These are phyloP conservation scores for Sporisorium graminicola DNA, from an alignment of 1,284 basidiomycete species.

Conservation along the genomic window DNA sequence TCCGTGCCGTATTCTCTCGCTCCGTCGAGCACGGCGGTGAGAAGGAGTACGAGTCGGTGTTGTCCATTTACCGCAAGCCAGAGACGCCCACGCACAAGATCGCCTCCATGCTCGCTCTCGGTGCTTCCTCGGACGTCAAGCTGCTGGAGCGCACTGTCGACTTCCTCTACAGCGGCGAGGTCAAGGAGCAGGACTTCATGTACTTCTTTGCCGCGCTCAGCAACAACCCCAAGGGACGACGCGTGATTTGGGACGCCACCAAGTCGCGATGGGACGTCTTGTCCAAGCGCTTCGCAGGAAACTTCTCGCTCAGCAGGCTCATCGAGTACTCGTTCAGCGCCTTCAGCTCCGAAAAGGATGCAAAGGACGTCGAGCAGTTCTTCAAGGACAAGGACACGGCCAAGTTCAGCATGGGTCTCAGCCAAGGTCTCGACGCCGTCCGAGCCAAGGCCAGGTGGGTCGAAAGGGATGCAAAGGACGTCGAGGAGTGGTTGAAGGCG, in stretches of 20 bases:
- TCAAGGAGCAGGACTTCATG: slow-evolving; percentile 70
- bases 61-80: slow-evolving; percentile 77
- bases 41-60: slow-evolving; percentile 76
- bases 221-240: slow-evolving; percentile 63
- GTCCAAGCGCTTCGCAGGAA: slow-evolving; percentile 76
- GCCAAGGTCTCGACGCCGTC: slow-evolving; percentile 79
- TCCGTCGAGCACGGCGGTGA: slow-evolving; percentile 81
- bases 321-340: slow-evolving; percentile 74
- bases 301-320: slow-evolving; percentile 66
- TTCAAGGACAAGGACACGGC: slow-evolving; percentile 69
- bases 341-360: slow-evolving; percentile 80
- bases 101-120: slow-evolving; percentile 69
- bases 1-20: slow-evolving; percentile 53
- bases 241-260: slow-evolving; percentile 69
- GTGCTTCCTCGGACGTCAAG: slow-evolving; percentile 56
- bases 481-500: slow-evolving; percentile 74
- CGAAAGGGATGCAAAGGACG: slow-evolving; percentile 75
- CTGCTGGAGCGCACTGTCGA: slow-evolving; percentile 69
- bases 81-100: slow-evolving; percentile 72
- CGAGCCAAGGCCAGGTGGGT: slow-evolving; percentile 76
- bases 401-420: slow-evolving; percentile 75
- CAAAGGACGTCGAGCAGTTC: slow-evolving; percentile 77
- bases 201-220: slow-evolving; percentile 68
- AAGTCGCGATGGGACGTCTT: slow-evolving; percentile 68
- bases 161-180: slow-evolving; percentile 63